Base-by-base conservation (phyloP, 805 yeast species). In the Lipomyces lipofer region DNA sequence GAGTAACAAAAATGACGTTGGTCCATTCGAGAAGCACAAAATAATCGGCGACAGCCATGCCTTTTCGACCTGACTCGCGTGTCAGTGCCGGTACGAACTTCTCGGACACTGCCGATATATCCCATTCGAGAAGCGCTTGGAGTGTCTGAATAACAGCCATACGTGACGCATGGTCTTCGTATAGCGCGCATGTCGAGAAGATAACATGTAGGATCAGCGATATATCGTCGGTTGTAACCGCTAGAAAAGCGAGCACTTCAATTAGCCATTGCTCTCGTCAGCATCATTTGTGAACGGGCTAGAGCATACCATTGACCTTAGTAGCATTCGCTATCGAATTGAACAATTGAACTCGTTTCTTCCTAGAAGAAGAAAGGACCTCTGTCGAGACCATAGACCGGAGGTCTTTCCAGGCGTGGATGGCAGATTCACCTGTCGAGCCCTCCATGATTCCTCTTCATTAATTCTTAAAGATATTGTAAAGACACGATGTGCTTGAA, bases 21-120 rank as follows among this genome's bases (percentile, higher is more conserved):
- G 62, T 35, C 65, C 65, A 62, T 49, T 62, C 60, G 33, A 62
- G 47, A 4, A 61, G 53, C 10, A 53, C 58, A 35, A 59, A 55
- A 21, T 58, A 62, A 29, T 54, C 63, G 13, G 63, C 48, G 1
- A 48, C 46, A 8, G 64, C 58, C 52, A 52, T 51, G 30, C 57
- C 59, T 32, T 50, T 52, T 38, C 25, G 43, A 28, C 47, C 53
- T 24, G 62, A 39, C 40, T 52, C 59, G 5, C 35, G 45, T 24
- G 35, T 38, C 28, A 62, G 48, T 13, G 51, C 43, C 10, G 58
- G 52, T 12, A 52, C 38, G 35, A 62, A 39, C 19, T n/a, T 25
- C 28, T 30, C 32, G 4, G 46, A 15, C 10, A 53, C 38, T 13
- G 24, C 29, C 7, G 33, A 46, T 4, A 22, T 25, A 35, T 43